Evolutionary conservation across 2,329 filamentous ascomycete species (phyloP), one percentile per base, ranked within the genome.

Genomic region (Sclerotinia subarctica): DNA sequence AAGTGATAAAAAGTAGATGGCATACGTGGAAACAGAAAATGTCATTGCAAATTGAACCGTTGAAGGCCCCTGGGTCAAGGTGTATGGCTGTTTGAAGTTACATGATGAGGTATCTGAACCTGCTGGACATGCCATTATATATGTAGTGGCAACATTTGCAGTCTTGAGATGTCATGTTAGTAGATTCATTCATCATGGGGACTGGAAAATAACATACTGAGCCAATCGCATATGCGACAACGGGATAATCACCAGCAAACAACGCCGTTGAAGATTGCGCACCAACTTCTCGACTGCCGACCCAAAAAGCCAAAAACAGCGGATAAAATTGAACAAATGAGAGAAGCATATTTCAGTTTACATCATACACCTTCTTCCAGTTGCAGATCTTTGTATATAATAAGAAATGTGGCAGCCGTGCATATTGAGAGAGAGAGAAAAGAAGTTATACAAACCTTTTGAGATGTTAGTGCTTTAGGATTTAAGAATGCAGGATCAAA

Each of bases 31-130:
- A 26, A 32, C 52, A 29, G 70, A 60, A 19, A 69, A 64, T 24
- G 65, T 65, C 52, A 73, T 68, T 6, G 66, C 68, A 32, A 70
- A 70, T 49, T 67, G 58, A 19, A 70, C 49, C 2, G 71, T 73
- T 7, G 38, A 49, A 10, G 69, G 69, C 4, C 71, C 71, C 53
- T 73, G 66, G n/a, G 68, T 69, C 52, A 73, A n/a, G 3, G 69
- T 71, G 21, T 70, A 71, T 32, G 71, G 71, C 26, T 71, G 71
- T 24, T 64, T 60, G 62, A 73, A 72, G 32, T 69, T 63, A 54
- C 70, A 72, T 49, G 59, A 42, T 35, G 54, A 49, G 11, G 70
- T 52, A 8, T 62, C 56, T 32, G 67, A 54, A 24, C 54, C 64
- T 0, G 66, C 52, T 5, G 70, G 38, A 35, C 70, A 73, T 19